Evolutionary conservation across 2,329 filamentous ascomycete species (phyloP).

Genomic region (Fusarium sp.): DNA sequence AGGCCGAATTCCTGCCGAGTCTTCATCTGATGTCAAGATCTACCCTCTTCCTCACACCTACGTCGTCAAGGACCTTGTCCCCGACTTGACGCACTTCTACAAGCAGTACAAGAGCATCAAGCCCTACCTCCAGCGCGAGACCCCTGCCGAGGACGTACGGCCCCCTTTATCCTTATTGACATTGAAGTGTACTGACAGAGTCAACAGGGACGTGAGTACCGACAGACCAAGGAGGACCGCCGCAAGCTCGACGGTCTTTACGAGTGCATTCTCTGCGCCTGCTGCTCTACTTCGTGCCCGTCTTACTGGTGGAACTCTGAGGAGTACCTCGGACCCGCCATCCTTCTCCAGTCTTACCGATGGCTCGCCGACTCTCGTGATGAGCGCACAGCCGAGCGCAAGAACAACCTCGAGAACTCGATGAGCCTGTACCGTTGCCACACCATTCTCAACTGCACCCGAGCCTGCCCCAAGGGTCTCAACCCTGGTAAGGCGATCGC

Average conservation of each 20-base stretch:
- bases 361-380: conserved; percentile 97
- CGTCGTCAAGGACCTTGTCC: conserved; percentile 98
- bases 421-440: conserved; percentile 99
- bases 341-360: conserved; percentile 96
- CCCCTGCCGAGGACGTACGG: conserved; percentile 81
- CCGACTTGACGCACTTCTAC: conserved; percentile 98
- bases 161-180: conserved; percentile 1
- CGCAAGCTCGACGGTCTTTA: conserved; percentile 98
- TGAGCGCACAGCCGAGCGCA: conserved; percentile 87
- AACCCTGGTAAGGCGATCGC: conserved; percentile 97
- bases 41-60: conserved; percentile 99
- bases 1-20: conserved; percentile 95
- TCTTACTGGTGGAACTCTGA: conserved; percentile 99
- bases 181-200: conserved; percentile 13
- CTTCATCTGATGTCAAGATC: conserved; percentile 85
- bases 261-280: conserved; percentile 99
- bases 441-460: conserved; percentile 98
- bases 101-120: conserved; percentile 99
- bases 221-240: conserved; percentile 90
- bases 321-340: conserved; percentile 96
- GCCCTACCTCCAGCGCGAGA: conserved; percentile 95
- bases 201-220: conserved; percentile 86
- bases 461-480: conserved; percentile 97
- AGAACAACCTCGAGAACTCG: conserved; percentile 93
- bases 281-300: conserved; percentile 99